Evolutionary conservation across 2,329 filamentous ascomycete genomes (phyloP), one percentile per base, ranked within the genome.

Genomic region (Leptographium galeiforme): DNA sequence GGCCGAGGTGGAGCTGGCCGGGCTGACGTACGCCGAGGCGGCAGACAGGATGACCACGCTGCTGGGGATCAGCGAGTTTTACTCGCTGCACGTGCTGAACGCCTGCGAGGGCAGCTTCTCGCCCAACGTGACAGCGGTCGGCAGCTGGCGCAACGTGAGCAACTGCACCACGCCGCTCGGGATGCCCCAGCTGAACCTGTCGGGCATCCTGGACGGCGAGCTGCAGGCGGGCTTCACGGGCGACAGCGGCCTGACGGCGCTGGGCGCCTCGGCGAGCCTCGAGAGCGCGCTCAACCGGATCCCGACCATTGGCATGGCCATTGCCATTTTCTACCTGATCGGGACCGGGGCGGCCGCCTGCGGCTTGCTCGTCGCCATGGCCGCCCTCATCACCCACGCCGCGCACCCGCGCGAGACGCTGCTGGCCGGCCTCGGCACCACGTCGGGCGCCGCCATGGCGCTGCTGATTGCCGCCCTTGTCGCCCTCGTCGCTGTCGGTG

Each of bases 271-370:
- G 14, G 57, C 68, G 8, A 65, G 65, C 36, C 67, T 80, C 54
- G 68, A 72, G 55, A 63, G 71, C 44, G 69, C 70, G n/a, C 61
- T 80, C 58, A 66, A 75, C 63, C 63, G 68, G n/a, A 64, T 79
- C 61, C 77, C 78, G 60, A 61, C 63, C 16, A 65, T 70, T n/a
- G 67, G 78, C 6, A 62, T 73, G n/a, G 70, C 67, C 32, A 63
- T 76, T 48, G 74, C 75, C 61, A 63, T 75, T 50, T 62, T 79
- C 53, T 78, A 73, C 62, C 68, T 73, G 43, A 57, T 78, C 2
- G 69, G 66, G 52, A 63, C 68, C 48, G 67, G 62, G 18, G 66
- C 72, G 58, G 64, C 70, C 2, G 73, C 70, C 12, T 62, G 75
- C 2, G 66, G 68, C 36, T 68, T 76, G 61, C 69, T 76, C 61